A percentile compares a stretch with the other conserved stretches of the same genome.
Evolutionary conservation across 768 basidiomycete species (phyloP).

Genomic region (Kwoniella sp.): DNA sequence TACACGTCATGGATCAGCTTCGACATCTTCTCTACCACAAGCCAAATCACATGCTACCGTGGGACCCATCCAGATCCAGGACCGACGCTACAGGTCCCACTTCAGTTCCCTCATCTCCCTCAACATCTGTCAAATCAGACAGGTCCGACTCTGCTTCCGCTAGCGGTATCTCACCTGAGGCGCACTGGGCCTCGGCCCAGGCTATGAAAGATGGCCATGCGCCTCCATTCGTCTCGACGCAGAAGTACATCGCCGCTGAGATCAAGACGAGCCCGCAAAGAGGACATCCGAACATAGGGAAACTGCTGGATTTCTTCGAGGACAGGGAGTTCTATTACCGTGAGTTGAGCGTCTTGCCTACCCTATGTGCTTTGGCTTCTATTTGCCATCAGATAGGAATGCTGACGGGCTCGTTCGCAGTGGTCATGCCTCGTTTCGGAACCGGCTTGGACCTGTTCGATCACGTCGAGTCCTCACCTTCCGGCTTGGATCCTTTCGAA

Average conservation of each 20-base stretch:
- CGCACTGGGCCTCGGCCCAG: conserved; percentile 14
- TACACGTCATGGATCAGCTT: conserved; percentile 57
- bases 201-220: conserved; percentile 6
- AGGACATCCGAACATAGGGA: conserved; percentile 94
- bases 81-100: neutral
- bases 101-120: conserved; percentile 1
- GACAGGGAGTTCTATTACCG: conserved; percentile 92
- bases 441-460: conserved; percentile 82
- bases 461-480: conserved; percentile 83
- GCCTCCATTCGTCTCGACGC: conserved; percentile 27
- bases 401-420: conserved; percentile 17
- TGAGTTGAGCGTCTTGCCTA: conserved; percentile 27
- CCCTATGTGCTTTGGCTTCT: too few species aligned
- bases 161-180: conserved; percentile 22
- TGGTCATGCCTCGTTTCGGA: conserved; percentile 73
- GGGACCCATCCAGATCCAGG: conserved; percentile 65
- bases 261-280: conserved; percentile 52
- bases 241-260: conserved; percentile 44
- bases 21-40: conserved; percentile 59
- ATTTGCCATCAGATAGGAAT: too few species aligned
- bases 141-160: conserved; percentile 3
- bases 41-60: conserved; percentile 72
- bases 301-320: conserved; percentile 93
- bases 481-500: conserved; percentile 73
- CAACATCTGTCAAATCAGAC: conserved; percentile 4